Evolutionary conservation across 768 basidiomycete species (phyloP), one percentile per base, ranked within the genome.

Genomic region (Leccinum obscurum): DNA sequence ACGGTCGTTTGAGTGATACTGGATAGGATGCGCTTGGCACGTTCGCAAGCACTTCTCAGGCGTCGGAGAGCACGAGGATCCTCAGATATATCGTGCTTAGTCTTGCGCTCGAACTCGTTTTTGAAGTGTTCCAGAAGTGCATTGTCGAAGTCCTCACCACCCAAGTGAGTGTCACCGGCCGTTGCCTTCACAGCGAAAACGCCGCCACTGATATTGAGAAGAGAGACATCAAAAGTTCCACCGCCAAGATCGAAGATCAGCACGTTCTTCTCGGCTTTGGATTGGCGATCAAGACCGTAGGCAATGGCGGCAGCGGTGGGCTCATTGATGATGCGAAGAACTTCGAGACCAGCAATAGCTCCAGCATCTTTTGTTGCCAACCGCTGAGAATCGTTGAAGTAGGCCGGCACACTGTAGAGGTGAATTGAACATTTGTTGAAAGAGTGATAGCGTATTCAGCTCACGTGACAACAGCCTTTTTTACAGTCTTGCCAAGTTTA

Each of bases 281-380:
- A 87, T 80, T 97, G 93, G 73, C 92, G 90, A 77, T 98, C 97
- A 58, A 93, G 89, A 83, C 97, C 97, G 76, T 98, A 98, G 54
- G 97, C 97, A 68, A 99, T 98, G 73, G 97, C 97, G 60, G 97
- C 97, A 55, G 97, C 97, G 57, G 97, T 99, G 64, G 97, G 97
- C 82, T 99, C 97, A 80, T 99, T 99, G 84, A 99, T 99, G 84
- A 99, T 99, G 80, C 97, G 96, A 78, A 99, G 93, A 69, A 99
- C 95, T 74, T 99, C 95, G 64, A 99, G 92, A 64, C 97, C 97
- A 71, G 97, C 86, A 68, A 99, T 99, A 68, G 92, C 85, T 77
- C 97, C 97, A 64, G 97, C 97, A 78, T 99, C 97, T 81, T 98
- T 98, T 76, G 97, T 98, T 55, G 97, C 96, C 64, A 97, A 84